These are phyloP conservation scores for Coriolopsis trogii DNA, from an alignment of 1,284 basidiomycete genomes.

Conservation along the genomic window DNA sequence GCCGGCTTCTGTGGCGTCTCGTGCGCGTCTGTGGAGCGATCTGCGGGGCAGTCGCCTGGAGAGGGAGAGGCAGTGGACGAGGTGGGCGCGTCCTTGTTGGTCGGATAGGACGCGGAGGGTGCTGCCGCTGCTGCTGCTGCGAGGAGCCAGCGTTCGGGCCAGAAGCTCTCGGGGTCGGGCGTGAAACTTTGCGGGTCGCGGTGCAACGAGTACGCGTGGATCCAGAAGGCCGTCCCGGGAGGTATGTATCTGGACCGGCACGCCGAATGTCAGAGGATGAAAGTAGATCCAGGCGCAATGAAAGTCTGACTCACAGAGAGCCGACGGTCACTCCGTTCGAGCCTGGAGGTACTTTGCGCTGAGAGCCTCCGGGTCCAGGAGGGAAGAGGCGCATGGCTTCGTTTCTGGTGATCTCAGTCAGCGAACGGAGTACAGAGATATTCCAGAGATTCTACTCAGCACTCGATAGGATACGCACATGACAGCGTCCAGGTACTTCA, in stretches of 20 bases:
- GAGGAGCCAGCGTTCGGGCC: slow-evolving; percentile 36
- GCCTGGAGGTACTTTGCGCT: slow-evolving; percentile 41
- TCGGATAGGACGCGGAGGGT: too few relatives aligned
- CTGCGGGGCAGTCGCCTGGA: not conserved
- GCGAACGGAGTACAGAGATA: not conserved
- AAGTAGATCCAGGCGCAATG: too few relatives aligned
- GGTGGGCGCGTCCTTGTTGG: too few relatives aligned
- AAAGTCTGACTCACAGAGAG: slow-evolving; percentile 27
- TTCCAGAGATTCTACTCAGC: not conserved
- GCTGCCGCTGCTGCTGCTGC: too few relatives aligned
- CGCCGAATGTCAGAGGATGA: not conserved
- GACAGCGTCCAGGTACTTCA: slow-evolving; percentile 36
- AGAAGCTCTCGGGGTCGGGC: slow-evolving; percentile 31
- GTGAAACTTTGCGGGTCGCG: slow-evolving; percentile 37
- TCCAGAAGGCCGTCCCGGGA: slow-evolving; percentile 30
- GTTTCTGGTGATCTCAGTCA: slow-evolving; percentile 43
- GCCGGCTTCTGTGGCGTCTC: not conserved
- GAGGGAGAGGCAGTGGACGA: too few relatives aligned
- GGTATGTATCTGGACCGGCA: slow-evolving; percentile 26
- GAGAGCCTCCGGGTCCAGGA: slow-evolving; percentile 52
- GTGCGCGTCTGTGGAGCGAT: slow-evolving; percentile 2
- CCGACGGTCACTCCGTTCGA: slow-evolving; percentile 27
- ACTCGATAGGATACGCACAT: slow-evolving; percentile 26
- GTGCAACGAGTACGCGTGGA: slow-evolving; percentile 33
- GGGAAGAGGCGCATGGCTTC: slow-evolving; percentile 60